Evolutionary conservation across 2,329 filamentous ascomycete species (phyloP).

Genomic region (Sporothrix mexicana): DNA sequence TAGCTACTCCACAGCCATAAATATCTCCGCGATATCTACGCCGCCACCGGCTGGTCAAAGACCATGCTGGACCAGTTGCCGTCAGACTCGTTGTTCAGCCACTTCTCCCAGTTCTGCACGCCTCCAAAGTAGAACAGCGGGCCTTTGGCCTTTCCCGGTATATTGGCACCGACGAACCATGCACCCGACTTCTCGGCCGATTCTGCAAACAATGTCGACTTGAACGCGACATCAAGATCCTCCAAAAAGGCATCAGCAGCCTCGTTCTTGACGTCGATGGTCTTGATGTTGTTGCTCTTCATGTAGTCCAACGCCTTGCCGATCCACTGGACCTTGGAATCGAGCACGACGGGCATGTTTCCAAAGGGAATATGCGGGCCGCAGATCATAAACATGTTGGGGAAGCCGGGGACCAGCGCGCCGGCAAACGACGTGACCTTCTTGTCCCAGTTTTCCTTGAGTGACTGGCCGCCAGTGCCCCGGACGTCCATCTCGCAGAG

Average conservation of each 20-base stretch:
- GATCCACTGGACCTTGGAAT: conserved; percentile 34
- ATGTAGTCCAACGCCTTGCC: conserved; percentile 32
- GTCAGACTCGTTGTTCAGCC: conserved; percentile 31
- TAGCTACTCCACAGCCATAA: no score
- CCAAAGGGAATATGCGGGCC: conserved; percentile 35
- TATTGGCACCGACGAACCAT: conserved; percentile 40
- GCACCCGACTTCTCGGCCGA: conserved; percentile 33
- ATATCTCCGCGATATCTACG: neutral
- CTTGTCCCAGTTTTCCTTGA: conserved; percentile 44
- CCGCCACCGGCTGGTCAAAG: neutral
- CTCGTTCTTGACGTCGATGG: conserved; percentile 31
- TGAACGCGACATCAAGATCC: conserved; percentile 23
- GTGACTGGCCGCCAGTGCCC: conserved; percentile 38
- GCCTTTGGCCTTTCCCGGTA: conserved; percentile 37
- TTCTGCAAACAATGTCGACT: conserved; percentile 28
- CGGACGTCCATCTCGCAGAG: conserved; percentile 44
- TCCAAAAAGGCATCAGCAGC: conserved; percentile 29
- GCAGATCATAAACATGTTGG: conserved; percentile 37
- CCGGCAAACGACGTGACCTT: conserved; percentile 43
- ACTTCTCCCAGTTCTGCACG: conserved; percentile 22
- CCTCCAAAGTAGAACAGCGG: conserved; percentile 37
- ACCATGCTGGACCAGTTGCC: conserved; percentile 16
- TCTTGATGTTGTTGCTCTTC: conserved; percentile 11
- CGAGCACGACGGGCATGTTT: conserved; percentile 32
- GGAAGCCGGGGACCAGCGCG: conserved; percentile 34